Evolutionary conservation across 1,139 yeast genomes (phyloP), one percentile per base, ranked within the genome.

Genomic region (Hansenula lynferdii): DNA sequence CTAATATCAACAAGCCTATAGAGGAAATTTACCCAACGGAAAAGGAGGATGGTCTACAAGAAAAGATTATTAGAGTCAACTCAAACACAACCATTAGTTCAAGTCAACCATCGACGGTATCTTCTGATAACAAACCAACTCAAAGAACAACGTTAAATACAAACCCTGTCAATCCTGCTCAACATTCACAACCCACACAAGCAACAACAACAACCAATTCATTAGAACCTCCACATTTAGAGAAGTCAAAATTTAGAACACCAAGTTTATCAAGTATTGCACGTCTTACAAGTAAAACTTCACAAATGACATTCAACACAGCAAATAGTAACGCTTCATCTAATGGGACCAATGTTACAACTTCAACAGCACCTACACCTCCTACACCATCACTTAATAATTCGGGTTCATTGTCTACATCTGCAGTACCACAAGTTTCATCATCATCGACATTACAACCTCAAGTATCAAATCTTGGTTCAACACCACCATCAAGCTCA

Each of bases 261-360:
- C 34, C 34, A 31, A 31, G 34, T 23, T 23, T 31, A 12, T 31
- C 34, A 23, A 31, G 34, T 17, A 31, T 31, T 10, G 27, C 34
- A 12, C 24, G 23, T 4, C 16, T 31, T 11, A 31, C 22, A 22
- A 8, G 28, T 3, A 31, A 31, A 31, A 23, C 34, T 10, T 31
- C 34, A 20, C 21, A 11, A 23, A 23, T 15, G 7, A 31, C 34
- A n/a, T 5, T 20, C 14, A 28, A n/a, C n/a, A n/a, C n/a, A 17
- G 3, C n/a, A 17, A 16, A 27, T 10, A 17, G 29, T 17, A 17
- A 16, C n/a, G 11, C n/a, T 8, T 27, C 33, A 30, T 21, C 33
- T 8, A 29, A 12, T 21, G 15, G 5, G 11, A 21, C 19, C n/a
- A n/a, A n/a, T n/a, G n/a, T n/a, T 15, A 15, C 26, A 15, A 17